Base-by-base conservation (phyloP, 2,329 filamentous ascomycete genomes). In the Graphilbum ipis-grandicollis region DNA sequence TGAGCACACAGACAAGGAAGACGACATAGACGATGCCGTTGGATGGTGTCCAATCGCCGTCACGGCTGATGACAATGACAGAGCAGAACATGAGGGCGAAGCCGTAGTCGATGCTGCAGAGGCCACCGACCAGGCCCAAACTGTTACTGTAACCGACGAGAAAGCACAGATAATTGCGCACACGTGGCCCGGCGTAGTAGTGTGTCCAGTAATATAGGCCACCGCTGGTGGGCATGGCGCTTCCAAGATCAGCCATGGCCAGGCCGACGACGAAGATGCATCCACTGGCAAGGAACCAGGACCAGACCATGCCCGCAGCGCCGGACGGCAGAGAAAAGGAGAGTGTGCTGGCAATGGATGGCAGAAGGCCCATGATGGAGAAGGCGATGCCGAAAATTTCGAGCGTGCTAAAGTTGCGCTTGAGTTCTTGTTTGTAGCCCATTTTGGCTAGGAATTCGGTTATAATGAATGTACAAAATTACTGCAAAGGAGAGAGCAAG, bases 81-180 rank as follows among this genome's bases (percentile, higher is more conserved):
- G 68, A 68, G 21, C 71, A 59, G 35, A 73, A 62, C 67, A 72
- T 72, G 29, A 68, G 51, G 2, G 66, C 60, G 46, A 69, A 68
- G 2, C 66, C 49, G 44, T 54, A 76, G 48, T 75, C 70, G 42
- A 75, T 68, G 19, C 67, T 71, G 50, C 71, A 75, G 13, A 75
- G 56, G 6, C 70, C 71, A 23, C 68, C 71, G n/a, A 75, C 58
- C 9, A 73, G 50, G 7, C 70, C 71, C 15, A 75, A 56, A 2
- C 66, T 74, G 46, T 75, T 74, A 48, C 66, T 71, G 44, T 73
- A 73, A 21, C 69, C 69, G 15, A 74, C 68, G 25, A 73, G 49
- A 46, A 73, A 74, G 43, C 63, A 68, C n/a, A 75, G 50, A 4
- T 67, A 62, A 47, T 72, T 72, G 42, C 66, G 61, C 41, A 58